phyloP scores from a whole-genome alignment of 2,329 filamentous ascomycete genomes.

The Talaromyces sp. region DNA sequence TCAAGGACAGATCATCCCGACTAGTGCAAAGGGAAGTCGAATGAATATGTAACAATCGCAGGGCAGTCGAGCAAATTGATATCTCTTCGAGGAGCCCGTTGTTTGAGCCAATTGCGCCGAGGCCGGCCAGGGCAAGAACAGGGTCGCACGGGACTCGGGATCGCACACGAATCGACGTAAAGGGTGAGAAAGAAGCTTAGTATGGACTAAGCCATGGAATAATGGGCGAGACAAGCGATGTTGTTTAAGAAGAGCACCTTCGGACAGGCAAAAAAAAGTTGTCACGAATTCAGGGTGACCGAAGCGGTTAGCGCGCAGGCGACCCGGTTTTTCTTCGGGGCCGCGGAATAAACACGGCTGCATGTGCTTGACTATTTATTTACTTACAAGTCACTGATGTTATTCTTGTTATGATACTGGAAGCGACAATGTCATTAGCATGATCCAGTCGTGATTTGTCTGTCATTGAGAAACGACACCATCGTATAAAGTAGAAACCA shows the following conservation, averaged over 20 bases:
- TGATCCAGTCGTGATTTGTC: not conserved
- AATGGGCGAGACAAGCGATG: not conserved
- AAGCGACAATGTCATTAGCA: not conserved
- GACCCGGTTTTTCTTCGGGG: conserved; percentile 1
- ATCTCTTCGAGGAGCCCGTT: not conserved
- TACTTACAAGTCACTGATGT: not conserved
- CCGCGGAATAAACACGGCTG: not conserved
- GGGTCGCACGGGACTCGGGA: not conserved
- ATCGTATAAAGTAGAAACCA: not conserved
- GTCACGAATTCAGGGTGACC: not conserved
- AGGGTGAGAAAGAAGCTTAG: not conserved
- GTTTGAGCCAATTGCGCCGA: not conserved
- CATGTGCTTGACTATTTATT: not conserved
- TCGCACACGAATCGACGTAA: not conserved
- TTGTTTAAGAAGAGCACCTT: not conserved
- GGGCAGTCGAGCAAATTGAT: not conserved
- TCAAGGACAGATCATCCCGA: not conserved
- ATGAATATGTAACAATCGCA: not conserved
- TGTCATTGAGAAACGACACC: not conserved
- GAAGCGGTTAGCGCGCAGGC: not conserved
- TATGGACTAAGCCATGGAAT: not conserved
- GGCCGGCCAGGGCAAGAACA: not conserved
- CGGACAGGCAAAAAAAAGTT: conserved; percentile 4
- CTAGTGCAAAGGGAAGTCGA: not conserved
- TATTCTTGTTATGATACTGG: not conserved